phyloP scores from a whole-genome alignment of 83 land plant genomes.

The Diphasiastrum complanatum region DNA sequence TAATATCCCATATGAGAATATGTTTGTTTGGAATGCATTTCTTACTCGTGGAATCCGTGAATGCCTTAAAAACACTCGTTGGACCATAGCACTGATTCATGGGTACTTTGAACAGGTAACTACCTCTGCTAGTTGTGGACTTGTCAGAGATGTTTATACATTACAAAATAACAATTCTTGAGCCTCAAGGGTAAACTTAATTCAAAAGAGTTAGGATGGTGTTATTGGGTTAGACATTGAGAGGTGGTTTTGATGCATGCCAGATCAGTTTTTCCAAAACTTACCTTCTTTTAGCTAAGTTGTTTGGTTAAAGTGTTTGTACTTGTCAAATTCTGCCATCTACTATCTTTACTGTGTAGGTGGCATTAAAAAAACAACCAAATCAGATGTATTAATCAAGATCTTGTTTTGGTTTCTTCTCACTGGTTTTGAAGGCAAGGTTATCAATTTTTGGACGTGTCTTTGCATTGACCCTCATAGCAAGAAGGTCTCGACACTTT shows the following conservation, averaged over 20 bases:
- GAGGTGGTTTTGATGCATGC: too few species aligned
- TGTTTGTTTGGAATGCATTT: slow-evolving; percentile 96
- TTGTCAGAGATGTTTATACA: too few species aligned
- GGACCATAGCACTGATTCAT: slow-evolving; percentile 94
- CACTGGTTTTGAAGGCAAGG: slow-evolving; percentile 44
- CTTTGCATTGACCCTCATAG: slow-evolving; percentile 69
- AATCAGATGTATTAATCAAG: neutral
- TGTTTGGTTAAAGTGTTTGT: too few species aligned
- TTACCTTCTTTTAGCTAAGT: too few species aligned
- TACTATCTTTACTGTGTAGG: too few species aligned
- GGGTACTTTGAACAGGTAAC: slow-evolving; percentile 87
- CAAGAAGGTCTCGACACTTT: slow-evolving; percentile 93
- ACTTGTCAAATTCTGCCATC: too few species aligned
- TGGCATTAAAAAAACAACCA: neutral
- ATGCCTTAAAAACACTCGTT: slow-evolving; percentile 61
- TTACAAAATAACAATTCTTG: too few species aligned
- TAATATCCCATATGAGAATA: slow-evolving; percentile 78
- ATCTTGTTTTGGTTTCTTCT: neutral
- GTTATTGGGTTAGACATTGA: too few species aligned
- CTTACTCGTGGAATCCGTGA: slow-evolving; percentile 73
- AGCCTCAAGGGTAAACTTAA: too few species aligned
- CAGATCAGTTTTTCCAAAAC: too few species aligned
- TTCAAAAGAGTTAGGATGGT: too few species aligned
- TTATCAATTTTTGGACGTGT: slow-evolving; percentile 84
- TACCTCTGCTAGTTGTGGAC: too few species aligned